A percentile compares a stretch with the other conserved stretches of the same genome.
phyloP scores from a whole-genome alignment of 257 asterid species.

The Handroanthus guayacan region DNA sequence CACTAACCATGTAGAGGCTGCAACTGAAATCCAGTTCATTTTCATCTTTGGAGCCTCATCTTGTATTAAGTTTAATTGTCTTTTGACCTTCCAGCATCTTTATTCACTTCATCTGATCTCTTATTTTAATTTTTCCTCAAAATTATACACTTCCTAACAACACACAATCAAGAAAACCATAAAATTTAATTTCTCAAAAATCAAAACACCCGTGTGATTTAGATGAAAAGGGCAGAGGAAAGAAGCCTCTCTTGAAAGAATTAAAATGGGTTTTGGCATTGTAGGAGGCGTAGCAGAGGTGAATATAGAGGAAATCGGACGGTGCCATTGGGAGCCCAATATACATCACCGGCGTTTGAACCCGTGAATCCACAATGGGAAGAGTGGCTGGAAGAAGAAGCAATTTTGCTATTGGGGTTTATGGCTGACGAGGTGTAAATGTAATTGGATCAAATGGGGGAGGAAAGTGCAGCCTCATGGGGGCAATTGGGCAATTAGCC shows the following conservation, averaged over 20 bases:
- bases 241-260: slow-evolving; percentile 49
- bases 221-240: slow-evolving; percentile 45
- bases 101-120: slow-evolving; percentile 89
- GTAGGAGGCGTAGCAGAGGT: slow-evolving; percentile 48
- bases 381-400: too few species aligned
- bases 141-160: slow-evolving; percentile 62
- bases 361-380: too few species aligned
- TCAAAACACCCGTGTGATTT: slow-evolving; percentile 44
- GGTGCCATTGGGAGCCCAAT: slow-evolving; percentile 56
- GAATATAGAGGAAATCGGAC: slow-evolving; percentile 58
- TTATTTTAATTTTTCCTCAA: slow-evolving; percentile 62
- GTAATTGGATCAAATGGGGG: too few species aligned
- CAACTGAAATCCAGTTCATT: too few species aligned
- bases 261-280: slow-evolving; percentile 48
- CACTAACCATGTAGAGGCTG: too few species aligned
- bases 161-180: slow-evolving; percentile 29
- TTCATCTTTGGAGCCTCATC: background rate
- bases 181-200: slow-evolving; percentile 30
- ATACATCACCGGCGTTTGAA: too few species aligned
- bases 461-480: too few species aligned
- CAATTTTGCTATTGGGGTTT: too few species aligned
- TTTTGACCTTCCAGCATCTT: slow-evolving; percentile 69
- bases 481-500: too few species aligned
- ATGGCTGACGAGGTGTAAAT: too few species aligned
- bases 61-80: slow-evolving; percentile 46